phyloP scores from a whole-genome alignment of 2,329 filamentous ascomycete species.

The Sarocladium oryzae region DNA sequence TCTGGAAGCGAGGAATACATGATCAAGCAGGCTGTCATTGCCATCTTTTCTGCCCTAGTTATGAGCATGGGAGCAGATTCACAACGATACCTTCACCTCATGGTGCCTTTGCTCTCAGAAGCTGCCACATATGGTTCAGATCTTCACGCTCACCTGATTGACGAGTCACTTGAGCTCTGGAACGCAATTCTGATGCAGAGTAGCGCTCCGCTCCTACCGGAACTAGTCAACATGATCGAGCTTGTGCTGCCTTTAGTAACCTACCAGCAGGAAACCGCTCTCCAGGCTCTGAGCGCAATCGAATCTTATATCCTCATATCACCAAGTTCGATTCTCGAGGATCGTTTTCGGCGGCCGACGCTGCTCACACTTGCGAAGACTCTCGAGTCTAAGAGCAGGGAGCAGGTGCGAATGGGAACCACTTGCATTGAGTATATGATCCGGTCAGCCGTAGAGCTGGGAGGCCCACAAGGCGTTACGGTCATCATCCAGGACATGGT shows the following conservation, averaged over 20 bases:
- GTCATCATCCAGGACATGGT: conserved; percentile 61
- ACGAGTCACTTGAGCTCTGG: conserved; percentile 91
- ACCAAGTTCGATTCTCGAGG: conserved; percentile 57
- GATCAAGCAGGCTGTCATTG: conserved; percentile 89
- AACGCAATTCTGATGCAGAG: conserved; percentile 64
- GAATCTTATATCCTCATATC: conserved; percentile 67
- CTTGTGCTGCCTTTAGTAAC: conserved; percentile 60
- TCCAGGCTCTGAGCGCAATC: conserved; percentile 55
- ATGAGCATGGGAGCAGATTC: conserved; percentile 76
- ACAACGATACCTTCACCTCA: conserved; percentile 68
- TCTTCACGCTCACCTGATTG: conserved; percentile 74
- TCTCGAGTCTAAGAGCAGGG: conserved; percentile 47
- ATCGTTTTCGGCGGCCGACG: conserved; percentile 45
- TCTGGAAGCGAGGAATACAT: conserved; percentile 77
- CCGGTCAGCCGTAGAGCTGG: conserved; percentile 54
- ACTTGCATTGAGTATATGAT: conserved; percentile 61
- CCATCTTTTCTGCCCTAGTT: conserved; percentile 78
- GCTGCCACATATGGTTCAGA: conserved; percentile 72
- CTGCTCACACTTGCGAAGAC: conserved; percentile 42
- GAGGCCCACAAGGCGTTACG: conserved; percentile 53
- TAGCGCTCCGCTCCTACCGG: conserved; percentile 51
- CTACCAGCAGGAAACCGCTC: conserved; percentile 57
- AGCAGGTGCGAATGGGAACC: conserved; percentile 51
- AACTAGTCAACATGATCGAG: conserved; percentile 58
- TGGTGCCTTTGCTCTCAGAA: conserved; percentile 75